These are phyloP conservation scores for Claviceps purpurea DNA, from an alignment of 2,329 filamentous ascomycete genomes.

Conservation along the genomic window DNA sequence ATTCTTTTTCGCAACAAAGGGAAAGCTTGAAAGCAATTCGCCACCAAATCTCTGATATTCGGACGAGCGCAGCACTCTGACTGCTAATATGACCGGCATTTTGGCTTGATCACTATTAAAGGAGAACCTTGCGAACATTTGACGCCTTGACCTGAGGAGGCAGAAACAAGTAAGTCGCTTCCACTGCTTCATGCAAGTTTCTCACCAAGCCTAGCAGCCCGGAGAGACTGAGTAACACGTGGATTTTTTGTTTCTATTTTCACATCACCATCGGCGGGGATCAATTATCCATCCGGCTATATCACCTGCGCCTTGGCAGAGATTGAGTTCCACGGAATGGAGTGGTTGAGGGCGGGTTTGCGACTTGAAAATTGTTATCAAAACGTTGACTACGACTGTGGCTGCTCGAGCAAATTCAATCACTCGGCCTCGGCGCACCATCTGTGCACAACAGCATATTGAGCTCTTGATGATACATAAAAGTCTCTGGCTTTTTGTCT, in stretches of 20 bases:
- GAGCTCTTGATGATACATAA: background rate
- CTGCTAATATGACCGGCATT: background rate
- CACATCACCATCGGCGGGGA: background rate
- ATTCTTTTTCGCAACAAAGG: background rate
- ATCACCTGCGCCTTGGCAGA: background rate
- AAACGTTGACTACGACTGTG: background rate
- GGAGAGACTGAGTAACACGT: background rate
- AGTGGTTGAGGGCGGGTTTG: background rate
- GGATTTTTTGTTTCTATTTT: background rate
- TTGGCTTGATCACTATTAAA: background rate
- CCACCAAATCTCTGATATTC: background rate
- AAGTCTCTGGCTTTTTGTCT: background rate
- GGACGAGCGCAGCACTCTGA: background rate
- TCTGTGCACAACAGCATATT: background rate
- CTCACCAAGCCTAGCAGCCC: background rate
- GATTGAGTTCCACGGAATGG: no score
- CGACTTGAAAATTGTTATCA: background rate
- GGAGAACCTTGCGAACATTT: background rate
- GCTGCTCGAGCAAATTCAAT: background rate
- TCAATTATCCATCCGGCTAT: background rate
- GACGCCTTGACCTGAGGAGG: background rate
- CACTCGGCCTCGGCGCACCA: background rate
- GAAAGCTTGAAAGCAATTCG: background rate
- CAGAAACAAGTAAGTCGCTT: background rate
- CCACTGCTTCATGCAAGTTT: background rate